phyloP scores from a whole-genome alignment of 2,329 filamentous ascomycete species.

The Cladosporium austrohemisphaericum region DNA sequence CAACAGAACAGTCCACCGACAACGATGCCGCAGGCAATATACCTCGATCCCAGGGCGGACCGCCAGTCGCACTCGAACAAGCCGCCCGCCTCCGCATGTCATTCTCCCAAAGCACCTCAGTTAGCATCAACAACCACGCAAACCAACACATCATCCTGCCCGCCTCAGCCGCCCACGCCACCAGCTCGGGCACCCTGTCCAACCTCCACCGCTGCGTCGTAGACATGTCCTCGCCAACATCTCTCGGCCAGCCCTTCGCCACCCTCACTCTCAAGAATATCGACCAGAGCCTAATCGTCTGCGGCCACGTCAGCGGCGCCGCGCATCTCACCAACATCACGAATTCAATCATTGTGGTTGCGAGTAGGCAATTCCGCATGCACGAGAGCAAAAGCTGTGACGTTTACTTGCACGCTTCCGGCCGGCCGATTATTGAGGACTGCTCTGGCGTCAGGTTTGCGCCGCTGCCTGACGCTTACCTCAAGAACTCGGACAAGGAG shows the following conservation, averaged over 20 bases:
- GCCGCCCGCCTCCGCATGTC: conserved; percentile 39
- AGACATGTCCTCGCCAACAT: conserved; percentile 70
- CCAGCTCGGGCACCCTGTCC: conserved; percentile 68
- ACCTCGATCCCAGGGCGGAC: conserved; percentile 44
- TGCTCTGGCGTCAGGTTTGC: conserved; percentile 76
- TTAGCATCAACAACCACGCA: conserved; percentile 62
- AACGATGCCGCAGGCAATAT: conserved; percentile 12
- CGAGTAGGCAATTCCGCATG: conserved; percentile 84
- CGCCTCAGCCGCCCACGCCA: conserved; percentile 64
- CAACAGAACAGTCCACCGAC: conserved; percentile 21
- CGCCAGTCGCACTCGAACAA: conserved; percentile 48
- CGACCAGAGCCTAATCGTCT: conserved; percentile 66
- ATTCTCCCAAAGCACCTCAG: conserved; percentile 53
- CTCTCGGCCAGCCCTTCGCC: conserved; percentile 61
- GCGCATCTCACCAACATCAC: conserved; percentile 75
- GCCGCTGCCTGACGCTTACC: conserved; percentile 63
- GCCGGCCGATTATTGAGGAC: conserved; percentile 90
- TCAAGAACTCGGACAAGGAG: conserved; percentile 26
- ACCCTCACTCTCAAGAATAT: conserved; percentile 68
- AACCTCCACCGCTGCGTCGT: conserved; percentile 69
- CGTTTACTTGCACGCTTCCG: conserved; percentile 76
- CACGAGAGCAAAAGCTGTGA: conserved; percentile 79
- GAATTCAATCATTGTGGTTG: conserved; percentile 72
- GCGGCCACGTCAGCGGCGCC: conserved; percentile 73
- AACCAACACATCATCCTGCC: conserved; percentile 75